Evolutionary conservation across 495 filamentous ascomycete species (phyloP).

Genomic region (Aspergillus cristatus): DNA sequence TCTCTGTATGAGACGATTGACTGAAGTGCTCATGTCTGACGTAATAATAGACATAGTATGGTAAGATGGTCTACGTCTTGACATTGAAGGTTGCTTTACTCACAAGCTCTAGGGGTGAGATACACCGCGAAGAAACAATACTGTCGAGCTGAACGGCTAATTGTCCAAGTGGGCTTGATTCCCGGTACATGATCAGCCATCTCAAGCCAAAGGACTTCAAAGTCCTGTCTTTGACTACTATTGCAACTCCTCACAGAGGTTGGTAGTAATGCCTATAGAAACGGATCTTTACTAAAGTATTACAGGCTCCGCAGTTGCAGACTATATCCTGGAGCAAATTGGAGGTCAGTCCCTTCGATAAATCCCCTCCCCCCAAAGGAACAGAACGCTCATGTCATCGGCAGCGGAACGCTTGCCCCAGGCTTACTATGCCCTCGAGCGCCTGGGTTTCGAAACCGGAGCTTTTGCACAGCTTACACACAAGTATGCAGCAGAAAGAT

Average conservation of each 20-base stretch:
- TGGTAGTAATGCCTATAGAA: neutral
- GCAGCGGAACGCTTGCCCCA: conserved; percentile 48
- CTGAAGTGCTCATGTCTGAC: conserved; percentile 7
- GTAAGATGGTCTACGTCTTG: conserved; percentile 27
- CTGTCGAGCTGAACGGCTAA: neutral
- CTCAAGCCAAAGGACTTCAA: conserved; percentile 62
- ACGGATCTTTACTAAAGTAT: conserved; percentile 1
- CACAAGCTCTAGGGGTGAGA: conserved; percentile 42
- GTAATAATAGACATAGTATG: conserved; percentile 56
- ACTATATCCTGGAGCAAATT: conserved; percentile 68
- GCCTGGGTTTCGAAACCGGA: conserved; percentile 62
- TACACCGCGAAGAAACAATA: too few species aligned
- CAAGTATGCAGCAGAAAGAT: conserved; percentile 68
- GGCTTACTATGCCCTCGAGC: conserved; percentile 59
- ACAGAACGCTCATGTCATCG: neutral
- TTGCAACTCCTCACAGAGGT: conserved; percentile 82
- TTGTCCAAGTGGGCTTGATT: conserved; percentile 66
- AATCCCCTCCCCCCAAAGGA: neutral
- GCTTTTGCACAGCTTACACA: conserved; percentile 81
- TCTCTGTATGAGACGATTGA: neutral
- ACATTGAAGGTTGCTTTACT: neutral
- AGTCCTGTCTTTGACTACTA: conserved; percentile 73
- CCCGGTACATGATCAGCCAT: conserved; percentile 83
- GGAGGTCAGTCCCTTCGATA: conserved; percentile 24
- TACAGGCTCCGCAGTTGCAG: conserved; percentile 70